phyloP scores from a whole-genome alignment of 768 basidiomycete genomes.

The Leccinum olivaceopallidum region DNA sequence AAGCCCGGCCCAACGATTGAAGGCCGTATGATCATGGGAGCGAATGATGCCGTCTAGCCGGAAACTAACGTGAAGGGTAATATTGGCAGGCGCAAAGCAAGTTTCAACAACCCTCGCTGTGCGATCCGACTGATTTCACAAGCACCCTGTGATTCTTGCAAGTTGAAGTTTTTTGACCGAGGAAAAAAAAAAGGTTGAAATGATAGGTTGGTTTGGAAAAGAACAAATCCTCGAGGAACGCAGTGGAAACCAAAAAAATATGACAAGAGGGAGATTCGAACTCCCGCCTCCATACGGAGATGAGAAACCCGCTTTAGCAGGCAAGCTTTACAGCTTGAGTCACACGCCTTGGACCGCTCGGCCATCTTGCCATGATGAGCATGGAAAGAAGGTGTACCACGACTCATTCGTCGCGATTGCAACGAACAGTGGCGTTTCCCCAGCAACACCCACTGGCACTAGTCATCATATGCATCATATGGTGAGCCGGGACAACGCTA shows the following conservation, averaged over 20 bases:
- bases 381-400: not conserved
- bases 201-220: not conserved
- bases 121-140: not conserved
- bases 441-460: too few species aligned
- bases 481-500: not conserved
- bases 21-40: constrained; percentile 39
- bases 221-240: not conserved
- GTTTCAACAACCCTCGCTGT: not conserved
- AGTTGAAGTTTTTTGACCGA: not conserved
- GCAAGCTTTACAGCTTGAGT: constrained; percentile 47
- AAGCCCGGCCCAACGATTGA: constrained; percentile 14
- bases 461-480: too few species aligned
- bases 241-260: not conserved
- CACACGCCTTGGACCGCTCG: constrained; percentile 66
- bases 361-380: constrained; percentile 47
- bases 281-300: constrained; percentile 35
- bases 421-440: not conserved
- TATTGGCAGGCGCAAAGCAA: constrained; percentile 1
- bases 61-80: constrained; percentile 26
- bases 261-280: constrained; percentile 38
- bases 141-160: not conserved
- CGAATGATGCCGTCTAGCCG: constrained; percentile 35
- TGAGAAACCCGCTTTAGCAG: constrained; percentile 32
- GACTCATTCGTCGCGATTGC: not conserved
- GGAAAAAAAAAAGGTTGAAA: not conserved